Evolutionary conservation across 768 basidiomycete genomes (phyloP).

Genomic region (Macrolepiota dolichaula): DNA sequence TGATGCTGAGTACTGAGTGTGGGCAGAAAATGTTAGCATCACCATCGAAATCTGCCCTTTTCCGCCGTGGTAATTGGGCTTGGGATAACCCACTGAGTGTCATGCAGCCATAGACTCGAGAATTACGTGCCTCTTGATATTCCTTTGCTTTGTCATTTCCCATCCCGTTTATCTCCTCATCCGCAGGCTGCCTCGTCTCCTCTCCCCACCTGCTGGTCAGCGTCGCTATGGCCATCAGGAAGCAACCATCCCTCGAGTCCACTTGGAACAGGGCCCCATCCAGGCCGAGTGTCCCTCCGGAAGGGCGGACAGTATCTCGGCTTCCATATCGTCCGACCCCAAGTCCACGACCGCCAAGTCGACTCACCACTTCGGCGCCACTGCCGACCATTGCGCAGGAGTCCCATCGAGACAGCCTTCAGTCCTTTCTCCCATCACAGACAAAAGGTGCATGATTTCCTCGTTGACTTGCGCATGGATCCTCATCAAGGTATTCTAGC

Average conservation of each 20-base stretch:
- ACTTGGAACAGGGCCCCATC: slow-evolving; percentile 2
- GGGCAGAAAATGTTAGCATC: slow-evolving; percentile 5
- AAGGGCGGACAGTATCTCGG: background rate
- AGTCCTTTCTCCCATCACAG: background rate
- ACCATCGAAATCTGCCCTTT: background rate
- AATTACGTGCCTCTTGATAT: slow-evolving; percentile 1
- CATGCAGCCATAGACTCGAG: background rate
- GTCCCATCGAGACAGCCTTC: background rate
- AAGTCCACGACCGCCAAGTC: background rate
- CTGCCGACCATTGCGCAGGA: background rate
- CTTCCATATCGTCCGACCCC: slow-evolving; percentile 4
- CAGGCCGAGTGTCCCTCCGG: background rate
- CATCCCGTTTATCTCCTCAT: slow-evolving; percentile 7
- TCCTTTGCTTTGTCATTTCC: slow-evolving; percentile 10
- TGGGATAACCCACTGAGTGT: background rate
- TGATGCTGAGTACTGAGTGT: slow-evolving; percentile 9
- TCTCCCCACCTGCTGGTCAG: slow-evolving; percentile 10
- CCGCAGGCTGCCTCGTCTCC: background rate
- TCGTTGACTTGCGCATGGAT: background rate
- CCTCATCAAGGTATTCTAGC: slow-evolving; percentile 25
- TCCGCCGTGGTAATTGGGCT: background rate
- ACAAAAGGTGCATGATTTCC: slow-evolving; percentile 1
- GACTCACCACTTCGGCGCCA: background rate
- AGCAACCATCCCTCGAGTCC: slow-evolving; percentile 3
- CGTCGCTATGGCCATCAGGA: slow-evolving; percentile 5